phyloP scores from a whole-genome alignment of 129 eudicot genomes.

The Flaveria bidentis region DNA sequence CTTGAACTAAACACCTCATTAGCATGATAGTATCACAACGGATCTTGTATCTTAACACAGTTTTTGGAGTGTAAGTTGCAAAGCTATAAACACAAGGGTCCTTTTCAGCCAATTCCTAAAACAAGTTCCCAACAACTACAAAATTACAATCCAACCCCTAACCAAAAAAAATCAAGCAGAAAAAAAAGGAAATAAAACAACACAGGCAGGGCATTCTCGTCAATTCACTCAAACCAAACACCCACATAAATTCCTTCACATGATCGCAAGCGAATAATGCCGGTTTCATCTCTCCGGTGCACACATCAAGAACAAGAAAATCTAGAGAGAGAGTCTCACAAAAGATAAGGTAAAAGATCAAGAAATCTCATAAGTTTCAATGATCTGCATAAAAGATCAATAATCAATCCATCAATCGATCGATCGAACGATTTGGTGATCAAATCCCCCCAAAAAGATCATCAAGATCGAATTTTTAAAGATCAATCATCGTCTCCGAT shows the following conservation, averaged over 20 bases:
- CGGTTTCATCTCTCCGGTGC: slow-evolving; percentile 32
- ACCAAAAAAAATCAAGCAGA: background rate
- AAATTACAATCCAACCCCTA: slow-evolving; percentile 16
- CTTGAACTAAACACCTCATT: too few species aligned
- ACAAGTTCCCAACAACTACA: background rate
- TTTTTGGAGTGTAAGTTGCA: background rate
- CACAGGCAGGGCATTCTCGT: slow-evolving; percentile 16
- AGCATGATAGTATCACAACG: too few species aligned
- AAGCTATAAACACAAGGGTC: slow-evolving; percentile 7
- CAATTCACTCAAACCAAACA: slow-evolving; percentile 4
- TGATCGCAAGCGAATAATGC: slow-evolving; percentile 29
- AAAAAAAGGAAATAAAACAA: background rate
- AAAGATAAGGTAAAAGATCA: slow-evolving; percentile 17
- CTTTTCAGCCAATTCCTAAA: background rate
- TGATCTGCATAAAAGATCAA: too few species aligned
- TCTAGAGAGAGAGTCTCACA: slow-evolving; percentile 16
- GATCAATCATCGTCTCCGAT: slow-evolving; percentile 1
- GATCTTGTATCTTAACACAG: background rate
- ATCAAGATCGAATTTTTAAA: slow-evolving; percentile 2
- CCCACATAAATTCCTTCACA: slow-evolving; percentile 24
- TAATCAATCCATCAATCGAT: too few species aligned
- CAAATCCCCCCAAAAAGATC: background rate
- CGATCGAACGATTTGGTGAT: too few species aligned
- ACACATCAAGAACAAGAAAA: slow-evolving; percentile 28
- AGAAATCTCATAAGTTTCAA: slow-evolving; percentile 6